Evolutionary conservation across 306 rosid species (phyloP).

Genomic region (Rosa multiflora): DNA sequence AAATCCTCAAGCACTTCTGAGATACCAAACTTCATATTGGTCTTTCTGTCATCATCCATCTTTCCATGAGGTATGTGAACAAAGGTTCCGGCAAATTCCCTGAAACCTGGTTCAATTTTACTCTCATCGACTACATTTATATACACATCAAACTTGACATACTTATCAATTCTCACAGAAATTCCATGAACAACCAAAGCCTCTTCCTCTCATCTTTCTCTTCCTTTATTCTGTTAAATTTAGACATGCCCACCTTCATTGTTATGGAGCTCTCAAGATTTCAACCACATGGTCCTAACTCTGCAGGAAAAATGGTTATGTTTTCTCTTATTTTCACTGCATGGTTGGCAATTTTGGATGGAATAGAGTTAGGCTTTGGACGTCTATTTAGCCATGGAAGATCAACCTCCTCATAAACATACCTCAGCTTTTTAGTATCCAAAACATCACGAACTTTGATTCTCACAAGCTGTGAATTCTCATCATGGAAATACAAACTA

Average conservation of each 20-base stretch:
- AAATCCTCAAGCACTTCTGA: slow-evolving; percentile 22
- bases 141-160: slow-evolving; percentile 23
- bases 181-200: slow-evolving; percentile 26
- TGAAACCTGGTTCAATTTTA: background rate
- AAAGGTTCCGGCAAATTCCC: slow-evolving; percentile 30
- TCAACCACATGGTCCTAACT: background rate
- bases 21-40: slow-evolving; percentile 19
- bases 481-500: slow-evolving; percentile 27
- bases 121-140: slow-evolving; percentile 21
- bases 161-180: background rate
- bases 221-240: background rate
- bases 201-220: slow-evolving; percentile 25
- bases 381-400: slow-evolving; percentile 17
- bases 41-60: background rate
- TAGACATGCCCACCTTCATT: background rate
- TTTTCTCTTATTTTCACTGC: slow-evolving; percentile 11
- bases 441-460: slow-evolving; percentile 21
- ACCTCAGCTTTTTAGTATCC: slow-evolving; percentile 15
- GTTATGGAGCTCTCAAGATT: slow-evolving; percentile 7
- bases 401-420: slow-evolving; percentile 12
- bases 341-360: background rate
- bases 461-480: slow-evolving; percentile 21
- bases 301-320: background rate
- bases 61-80: slow-evolving; percentile 7
- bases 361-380: slow-evolving; percentile 10